Conservation (phyloP, 2,329 filamentous ascomycete genomes). For the Neopestalotiopsis sp. region DNA sequence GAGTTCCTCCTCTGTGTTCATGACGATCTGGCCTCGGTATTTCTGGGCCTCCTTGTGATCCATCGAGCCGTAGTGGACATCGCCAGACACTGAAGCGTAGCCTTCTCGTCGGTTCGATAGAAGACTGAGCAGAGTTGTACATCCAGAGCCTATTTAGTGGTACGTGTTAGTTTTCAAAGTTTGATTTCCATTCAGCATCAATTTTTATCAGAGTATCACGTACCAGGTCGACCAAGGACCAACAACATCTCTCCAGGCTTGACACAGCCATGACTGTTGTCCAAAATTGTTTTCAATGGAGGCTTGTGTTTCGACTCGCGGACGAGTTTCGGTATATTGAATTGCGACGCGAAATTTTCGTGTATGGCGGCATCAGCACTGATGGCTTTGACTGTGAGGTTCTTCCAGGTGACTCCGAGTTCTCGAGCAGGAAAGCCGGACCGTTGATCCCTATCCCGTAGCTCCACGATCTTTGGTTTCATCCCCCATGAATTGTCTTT, state of each 20-base stretch:
- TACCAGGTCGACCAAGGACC: conserved; percentile 52
- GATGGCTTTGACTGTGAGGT: conserved; percentile 67
- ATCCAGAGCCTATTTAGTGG: conserved; percentile 37
- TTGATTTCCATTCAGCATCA: conserved; percentile 31
- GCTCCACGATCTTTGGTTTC: conserved; percentile 6
- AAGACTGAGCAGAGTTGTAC: conserved; percentile 58
- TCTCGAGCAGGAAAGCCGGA: conserved; percentile 54
- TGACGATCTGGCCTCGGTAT: conserved; percentile 39
- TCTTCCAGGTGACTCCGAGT: conserved; percentile 69
- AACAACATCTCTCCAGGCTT: conserved; percentile 53
- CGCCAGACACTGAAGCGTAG: conserved; percentile 61
- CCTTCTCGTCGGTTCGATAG: conserved; percentile 36
- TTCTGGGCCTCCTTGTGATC: conserved; percentile 64
- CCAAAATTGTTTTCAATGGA: conserved; percentile 38
- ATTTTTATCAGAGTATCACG: neutral
- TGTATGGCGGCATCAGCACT: conserved; percentile 68
- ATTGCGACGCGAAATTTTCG: conserved; percentile 67
- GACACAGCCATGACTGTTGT: conserved; percentile 20
- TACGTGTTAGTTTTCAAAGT: neutral
- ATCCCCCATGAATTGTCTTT: conserved; percentile 12
- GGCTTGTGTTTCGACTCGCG: conserved; percentile 60
- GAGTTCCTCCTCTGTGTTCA: conserved; percentile 76
- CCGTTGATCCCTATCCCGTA: conserved; percentile 39
- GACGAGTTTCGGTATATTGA: conserved; percentile 58
- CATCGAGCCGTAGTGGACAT: conserved; percentile 29